Evolutionary conservation across 108 stramenopile genomes (phyloP).

Genomic region (Pseudonitzschia multiseries): DNA sequence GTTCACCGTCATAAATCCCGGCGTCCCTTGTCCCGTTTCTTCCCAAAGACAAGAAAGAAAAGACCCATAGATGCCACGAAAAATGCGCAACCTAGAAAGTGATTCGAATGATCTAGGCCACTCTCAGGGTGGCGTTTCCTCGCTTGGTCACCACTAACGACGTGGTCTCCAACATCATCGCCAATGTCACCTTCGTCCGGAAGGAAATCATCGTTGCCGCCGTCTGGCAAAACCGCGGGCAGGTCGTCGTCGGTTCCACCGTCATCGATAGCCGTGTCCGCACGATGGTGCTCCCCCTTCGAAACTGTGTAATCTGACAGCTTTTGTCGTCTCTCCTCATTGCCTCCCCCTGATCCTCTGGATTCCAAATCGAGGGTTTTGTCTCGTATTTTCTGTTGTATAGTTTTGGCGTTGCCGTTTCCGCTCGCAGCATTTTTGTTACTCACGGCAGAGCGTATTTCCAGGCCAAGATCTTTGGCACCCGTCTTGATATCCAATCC

Average conservation of each 20-base stretch:
- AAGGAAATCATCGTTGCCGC: conserved; percentile 1
- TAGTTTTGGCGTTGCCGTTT: not conserved
- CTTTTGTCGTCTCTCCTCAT: not conserved
- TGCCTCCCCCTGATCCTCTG: not conserved
- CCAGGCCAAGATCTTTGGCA: conserved; percentile 10
- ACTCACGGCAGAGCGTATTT: not conserved
- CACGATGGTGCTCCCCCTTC: not conserved
- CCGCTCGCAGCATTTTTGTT: not conserved
- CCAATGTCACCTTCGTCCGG: not conserved
- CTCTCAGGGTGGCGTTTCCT: not conserved
- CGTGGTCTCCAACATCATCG: not conserved
- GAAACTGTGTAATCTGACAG: not conserved
- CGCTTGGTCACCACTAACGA: not conserved
- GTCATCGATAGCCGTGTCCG: not conserved
- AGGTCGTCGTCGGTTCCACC: not conserved
- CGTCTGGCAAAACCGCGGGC: not conserved
- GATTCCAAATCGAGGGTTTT: not conserved
- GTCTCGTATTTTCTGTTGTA: not conserved
- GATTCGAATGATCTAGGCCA: conserved; percentile 10
- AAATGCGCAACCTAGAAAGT: conserved; percentile 21
- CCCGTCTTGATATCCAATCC: not conserved
- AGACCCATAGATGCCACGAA: conserved; percentile 25
- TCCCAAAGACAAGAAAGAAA: conserved; percentile 9
- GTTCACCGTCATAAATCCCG: conserved; percentile 21
- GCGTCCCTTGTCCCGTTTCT: conserved; percentile 34